Base-by-base conservation (phyloP, 192 early-diverging fungal genomes). In the Coemansia pectinata region DNA sequence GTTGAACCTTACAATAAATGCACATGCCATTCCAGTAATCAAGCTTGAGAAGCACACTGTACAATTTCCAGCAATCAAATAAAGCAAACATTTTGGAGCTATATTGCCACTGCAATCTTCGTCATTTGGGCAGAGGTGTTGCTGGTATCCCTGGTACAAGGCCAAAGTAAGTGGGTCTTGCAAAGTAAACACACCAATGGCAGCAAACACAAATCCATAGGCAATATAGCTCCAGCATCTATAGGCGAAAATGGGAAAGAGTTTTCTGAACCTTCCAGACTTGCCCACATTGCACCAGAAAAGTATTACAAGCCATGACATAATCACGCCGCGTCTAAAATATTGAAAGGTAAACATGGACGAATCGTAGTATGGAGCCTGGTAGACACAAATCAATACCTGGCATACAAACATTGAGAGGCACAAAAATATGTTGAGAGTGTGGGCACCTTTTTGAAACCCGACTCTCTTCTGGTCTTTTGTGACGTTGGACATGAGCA, bases 191-290 rank as follows among this genome's bases (percentile, higher is more conserved):
- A 58, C 14, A 5, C 31, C 55, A 58, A 58, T 58, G 4, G 31
- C 25, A 17, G 55, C 31, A 58, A 58, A 58, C 10, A 58, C 55
- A 33, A 58, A 12, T n/a, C 55, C 55, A 58, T 58, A 58, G 7
- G 52, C 7, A 2, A 55, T 2, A 29, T 55, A 29, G 5, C 52
- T 29, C 52, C 2, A 14, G 14, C 21, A 29, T 21, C 27, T 23
- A 17, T 9, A 55, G 27, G 23, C 1, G 10, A 55, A 55, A 9
- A 55, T 8, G 4, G 52, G 52, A 29, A 55, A 55, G 2, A 25
- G 8, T 14, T 23, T 14, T 2, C 3, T 27, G 5, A 29, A 55
- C 25, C 25, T 10, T 3, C 23, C 23, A 11, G 27, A 31, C 25
- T 21, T 29, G 2, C 7, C 12, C 23, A 10, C 2, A 29, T 55